Conservation (phyloP, 805 yeast species). For the Ogataea methylovora region DNA sequence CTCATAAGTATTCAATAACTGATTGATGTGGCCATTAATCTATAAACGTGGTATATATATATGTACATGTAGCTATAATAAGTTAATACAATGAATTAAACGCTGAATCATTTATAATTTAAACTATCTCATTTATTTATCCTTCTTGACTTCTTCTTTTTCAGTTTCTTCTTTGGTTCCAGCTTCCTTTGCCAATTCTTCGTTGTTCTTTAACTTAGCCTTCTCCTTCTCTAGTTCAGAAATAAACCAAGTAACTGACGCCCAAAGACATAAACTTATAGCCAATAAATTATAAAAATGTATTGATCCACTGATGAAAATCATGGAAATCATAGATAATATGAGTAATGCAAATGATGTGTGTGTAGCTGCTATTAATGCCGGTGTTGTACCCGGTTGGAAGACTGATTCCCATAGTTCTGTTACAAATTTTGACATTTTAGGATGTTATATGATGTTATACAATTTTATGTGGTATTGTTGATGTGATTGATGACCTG, state of each 20-base stretch:
- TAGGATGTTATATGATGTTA: too few species aligned
- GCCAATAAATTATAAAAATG: slow-evolving; percentile 53
- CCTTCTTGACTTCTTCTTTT: slow-evolving; percentile 9
- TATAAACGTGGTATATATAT: too few species aligned
- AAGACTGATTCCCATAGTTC: slow-evolving; percentile 89
- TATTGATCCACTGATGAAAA: slow-evolving; percentile 52
- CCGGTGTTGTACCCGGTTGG: slow-evolving; percentile 90
- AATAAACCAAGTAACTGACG: slow-evolving; percentile 81
- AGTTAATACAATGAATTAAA: too few species aligned
- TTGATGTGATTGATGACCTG: too few species aligned
- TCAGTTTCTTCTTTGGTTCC: slow-evolving; percentile 11
- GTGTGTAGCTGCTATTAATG: slow-evolving; percentile 84
- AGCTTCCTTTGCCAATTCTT: slow-evolving; percentile 29
- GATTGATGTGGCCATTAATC: too few species aligned
- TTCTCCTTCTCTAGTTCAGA: slow-evolving; percentile 49
- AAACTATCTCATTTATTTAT: not conserved
- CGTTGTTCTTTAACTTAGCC: slow-evolving; percentile 32
- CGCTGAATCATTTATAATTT: slow-evolving; percentile 1
- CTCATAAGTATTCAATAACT: too few species aligned
- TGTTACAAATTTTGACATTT: slow-evolving; percentile 36
- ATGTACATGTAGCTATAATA: too few species aligned
- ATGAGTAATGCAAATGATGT: slow-evolving; percentile 64
- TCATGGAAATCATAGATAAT: slow-evolving; percentile 47
- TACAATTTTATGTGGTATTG: too few species aligned
- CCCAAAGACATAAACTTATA: slow-evolving; percentile 54